Conservation (phyloP, 495 filamentous ascomycete species). For the Xylaria castorea region DNA sequence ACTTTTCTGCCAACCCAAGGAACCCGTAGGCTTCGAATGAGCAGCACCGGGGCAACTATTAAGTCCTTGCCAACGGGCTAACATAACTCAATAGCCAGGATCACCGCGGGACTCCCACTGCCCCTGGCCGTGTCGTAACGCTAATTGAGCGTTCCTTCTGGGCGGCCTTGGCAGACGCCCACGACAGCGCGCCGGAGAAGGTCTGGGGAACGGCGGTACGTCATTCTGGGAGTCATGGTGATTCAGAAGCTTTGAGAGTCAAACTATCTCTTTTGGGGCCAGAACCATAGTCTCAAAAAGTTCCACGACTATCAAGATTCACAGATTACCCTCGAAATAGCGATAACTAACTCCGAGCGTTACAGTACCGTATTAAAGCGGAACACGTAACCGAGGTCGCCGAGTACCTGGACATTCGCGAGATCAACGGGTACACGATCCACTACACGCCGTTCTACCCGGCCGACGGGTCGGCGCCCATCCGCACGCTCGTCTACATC, state of each 20-base stretch:
- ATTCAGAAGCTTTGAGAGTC: background rate
- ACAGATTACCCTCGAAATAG: background rate
- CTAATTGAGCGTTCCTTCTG: conserved; percentile 83
- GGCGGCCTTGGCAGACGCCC: conserved; percentile 76
- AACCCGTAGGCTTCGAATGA: background rate
- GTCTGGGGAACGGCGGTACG: conserved; percentile 82
- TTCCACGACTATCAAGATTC: background rate
- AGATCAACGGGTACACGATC: conserved; percentile 95
- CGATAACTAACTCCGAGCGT: background rate
- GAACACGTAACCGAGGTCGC: conserved; percentile 79
- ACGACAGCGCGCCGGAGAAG: conserved; percentile 62
- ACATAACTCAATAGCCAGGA: conserved; percentile 68
- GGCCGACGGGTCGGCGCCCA: conserved; percentile 48
- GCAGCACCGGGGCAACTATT: background rate
- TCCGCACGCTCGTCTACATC: conserved; percentile 82
- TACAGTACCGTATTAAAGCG: conserved; percentile 76
- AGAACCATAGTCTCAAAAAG: background rate
- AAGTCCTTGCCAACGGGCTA: conserved; percentile 14
- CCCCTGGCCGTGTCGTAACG: conserved; percentile 91
- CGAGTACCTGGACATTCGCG: conserved; percentile 91
- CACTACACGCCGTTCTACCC: conserved; percentile 85
- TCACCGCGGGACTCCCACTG: conserved; percentile 88
- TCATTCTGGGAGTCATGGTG: background rate
- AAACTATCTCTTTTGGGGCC: background rate
- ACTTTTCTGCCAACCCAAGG: background rate